Evolutionary conservation across 2,329 filamentous ascomycete species (phyloP).

Genomic region (Coleophoma cylindrospora): DNA sequence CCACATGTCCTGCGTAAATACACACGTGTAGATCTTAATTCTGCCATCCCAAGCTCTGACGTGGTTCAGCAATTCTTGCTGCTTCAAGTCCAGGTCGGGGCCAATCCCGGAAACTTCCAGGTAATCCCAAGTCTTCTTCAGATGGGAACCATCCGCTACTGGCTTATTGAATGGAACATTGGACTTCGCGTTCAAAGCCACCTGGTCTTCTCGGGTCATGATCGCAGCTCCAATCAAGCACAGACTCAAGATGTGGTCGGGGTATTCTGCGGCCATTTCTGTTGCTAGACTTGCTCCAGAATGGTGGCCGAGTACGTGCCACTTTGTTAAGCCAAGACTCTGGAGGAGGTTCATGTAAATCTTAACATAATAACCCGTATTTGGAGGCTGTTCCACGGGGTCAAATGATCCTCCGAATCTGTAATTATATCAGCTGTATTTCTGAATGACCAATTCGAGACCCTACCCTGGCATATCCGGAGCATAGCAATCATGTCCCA

Average conservation of each 20-base stretch:
- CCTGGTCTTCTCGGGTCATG: neutral
- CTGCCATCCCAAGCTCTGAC: neutral
- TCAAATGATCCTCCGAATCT: conserved; percentile 4
- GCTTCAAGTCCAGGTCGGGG: neutral
- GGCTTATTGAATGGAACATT: neutral
- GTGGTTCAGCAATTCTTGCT: neutral
- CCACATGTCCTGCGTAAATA: neutral
- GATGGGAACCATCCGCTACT: neutral
- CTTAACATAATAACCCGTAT: conserved; percentile 3
- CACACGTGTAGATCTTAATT: neutral
- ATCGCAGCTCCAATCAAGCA: neutral
- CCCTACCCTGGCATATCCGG: conserved; percentile 4
- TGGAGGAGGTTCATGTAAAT: conserved; percentile 1
- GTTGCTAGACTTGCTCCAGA: conserved; percentile 2
- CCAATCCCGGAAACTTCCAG: neutral
- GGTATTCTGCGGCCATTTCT: conserved; percentile 3
- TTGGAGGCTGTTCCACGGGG: neutral
- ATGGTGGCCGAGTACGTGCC: conserved; percentile 5
- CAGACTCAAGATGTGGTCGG: neutral
- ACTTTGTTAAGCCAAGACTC: neutral
- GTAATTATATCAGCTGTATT: neutral
- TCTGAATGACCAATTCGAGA: neutral
- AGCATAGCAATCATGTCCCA: conserved; percentile 3
- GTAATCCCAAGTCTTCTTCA: neutral
- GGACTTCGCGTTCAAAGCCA: neutral